Percentiles rank a stretch among this genome's conserved stretches.
Conservation (phyloP, 495 filamentous ascomycete species). For the Usnea hakonensis region DNA sequence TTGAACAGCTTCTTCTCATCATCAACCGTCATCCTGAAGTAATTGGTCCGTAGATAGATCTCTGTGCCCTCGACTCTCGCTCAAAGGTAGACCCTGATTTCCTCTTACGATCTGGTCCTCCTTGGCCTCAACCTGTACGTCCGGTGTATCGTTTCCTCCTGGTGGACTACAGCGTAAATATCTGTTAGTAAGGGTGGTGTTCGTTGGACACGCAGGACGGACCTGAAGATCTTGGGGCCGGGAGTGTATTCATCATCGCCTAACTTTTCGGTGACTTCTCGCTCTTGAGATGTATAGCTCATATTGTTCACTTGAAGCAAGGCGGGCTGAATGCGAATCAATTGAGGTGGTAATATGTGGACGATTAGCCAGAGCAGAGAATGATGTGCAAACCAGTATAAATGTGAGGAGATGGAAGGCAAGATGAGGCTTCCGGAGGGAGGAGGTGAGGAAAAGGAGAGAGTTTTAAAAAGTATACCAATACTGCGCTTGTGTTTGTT, state of each 20-base stretch:
- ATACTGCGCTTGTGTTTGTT: neutral
- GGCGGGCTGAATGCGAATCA: neutral
- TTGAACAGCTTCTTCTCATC: slow-evolving; percentile 6
- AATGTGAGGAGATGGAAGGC: neutral
- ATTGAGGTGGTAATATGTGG: neutral
- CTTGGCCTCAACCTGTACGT: neutral
- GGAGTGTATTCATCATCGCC: slow-evolving; percentile 10
- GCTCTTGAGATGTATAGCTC: neutral
- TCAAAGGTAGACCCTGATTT: slow-evolving; percentile 1
- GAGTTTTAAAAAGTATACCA: neutral
- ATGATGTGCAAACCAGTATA: neutral
- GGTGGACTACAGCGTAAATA: neutral
- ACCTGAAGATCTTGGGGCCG: slow-evolving; percentile 1
- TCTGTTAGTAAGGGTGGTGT: neutral
- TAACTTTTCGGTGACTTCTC: neutral
- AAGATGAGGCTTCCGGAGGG: neutral
- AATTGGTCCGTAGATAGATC: slow-evolving; percentile 10
- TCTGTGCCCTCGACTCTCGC: slow-evolving; percentile 27
- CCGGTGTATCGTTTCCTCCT: neutral
- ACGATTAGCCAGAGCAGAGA: neutral
- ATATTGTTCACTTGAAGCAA: neutral
- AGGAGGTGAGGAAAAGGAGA: neutral
- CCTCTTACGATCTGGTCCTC: slow-evolving; percentile 1
- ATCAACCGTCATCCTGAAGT: slow-evolving; percentile 10
- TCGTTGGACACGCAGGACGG: neutral